A percentile compares a stretch with the other conserved stretches of the same genome.
phyloP scores from a whole-genome alignment of 345 rosid species.

The Eucalyptus tenuipes region DNA sequence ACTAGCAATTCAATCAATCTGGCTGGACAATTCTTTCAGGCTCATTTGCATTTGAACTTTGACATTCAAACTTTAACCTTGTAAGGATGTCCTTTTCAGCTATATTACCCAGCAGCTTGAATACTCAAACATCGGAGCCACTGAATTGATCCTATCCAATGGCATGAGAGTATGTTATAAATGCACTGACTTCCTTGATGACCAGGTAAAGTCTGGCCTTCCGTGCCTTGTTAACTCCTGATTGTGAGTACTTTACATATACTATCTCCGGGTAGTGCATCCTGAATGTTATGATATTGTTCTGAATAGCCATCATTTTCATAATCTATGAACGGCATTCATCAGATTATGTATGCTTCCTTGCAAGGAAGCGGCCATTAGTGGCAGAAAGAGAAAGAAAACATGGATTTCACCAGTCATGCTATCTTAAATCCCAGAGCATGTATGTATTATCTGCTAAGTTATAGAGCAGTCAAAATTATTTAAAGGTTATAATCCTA shows the following conservation, averaged over 20 bases:
- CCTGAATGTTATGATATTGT: not conserved
- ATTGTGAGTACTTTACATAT: not conserved
- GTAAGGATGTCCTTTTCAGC: constrained; percentile 32
- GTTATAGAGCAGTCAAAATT: not conserved
- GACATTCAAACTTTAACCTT: constrained; percentile 4
- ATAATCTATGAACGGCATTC: not conserved
- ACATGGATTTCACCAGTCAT: not conserved
- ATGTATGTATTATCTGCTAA: not conserved
- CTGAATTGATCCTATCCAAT: constrained; percentile 71
- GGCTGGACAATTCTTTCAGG: not conserved
- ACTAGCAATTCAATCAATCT: not conserved
- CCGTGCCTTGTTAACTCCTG: not conserved
- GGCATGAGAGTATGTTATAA: constrained; percentile 82
- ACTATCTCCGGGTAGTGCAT: not conserved
- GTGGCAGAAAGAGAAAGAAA: not conserved
- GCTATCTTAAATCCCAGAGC: not conserved
- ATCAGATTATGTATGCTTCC: not conserved
- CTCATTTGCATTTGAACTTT: not conserved
- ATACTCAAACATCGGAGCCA: constrained; percentile 62
- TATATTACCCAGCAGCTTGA: constrained; percentile 37
- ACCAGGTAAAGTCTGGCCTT: constrained; percentile 43
- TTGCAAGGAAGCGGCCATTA: not conserved
- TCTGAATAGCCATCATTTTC: not conserved
- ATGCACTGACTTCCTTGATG: constrained; percentile 77
- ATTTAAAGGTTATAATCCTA: not conserved